Base-by-base conservation (phyloP, 495 filamentous ascomycete species). In the Daldinia vernicosa region DNA sequence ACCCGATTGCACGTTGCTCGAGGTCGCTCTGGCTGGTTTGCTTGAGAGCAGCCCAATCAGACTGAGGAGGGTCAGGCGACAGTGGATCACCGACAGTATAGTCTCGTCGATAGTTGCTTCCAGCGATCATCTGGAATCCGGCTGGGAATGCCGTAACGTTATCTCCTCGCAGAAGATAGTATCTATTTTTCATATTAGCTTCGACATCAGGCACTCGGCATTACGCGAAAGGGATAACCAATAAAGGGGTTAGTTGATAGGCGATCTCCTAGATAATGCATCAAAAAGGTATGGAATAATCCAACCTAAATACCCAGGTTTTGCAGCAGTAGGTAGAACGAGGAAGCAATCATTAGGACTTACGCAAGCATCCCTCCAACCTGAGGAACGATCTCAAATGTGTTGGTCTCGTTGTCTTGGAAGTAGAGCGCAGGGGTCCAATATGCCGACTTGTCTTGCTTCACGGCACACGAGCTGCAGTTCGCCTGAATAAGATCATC, bases 101-200 rank as follows among this genome's bases (percentile, higher is more conserved):
- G 78, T 90, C 90, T 65, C 94, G 91, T 47, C 84, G 83, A 7
- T 76, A 76, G 56, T 75, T 83, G 77, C 94, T 88, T 17, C 95
- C 95, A 57, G 94, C 91, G 65, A 98, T 82, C 92, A 97, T 95
- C 50, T 89, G 87, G 83, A 98, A 97, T 50, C 86, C 84, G 1
- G 83, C 71, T 0, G 94, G 95, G 81, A 97, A 97, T 0, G 93
- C 90, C 30, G 83, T 84, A 70, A 97, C 83, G 26, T 89, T 84
- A 2, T 84, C 76, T 65, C 79, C 79, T 70, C 88, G 86, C 0
- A 92, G 83, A 33, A 93, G 85, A 74, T 97, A 95, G 80, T 97
- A 97, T 3, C 90, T 91, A 66, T 12, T 76, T 0, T 63, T 59
- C 7, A 67, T 28, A 45, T 68, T 66, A 75, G 72, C 33, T 50